Conservation (phyloP, 2,329 filamentous ascomycete species). For the Neofusicoccum parvum region DNA sequence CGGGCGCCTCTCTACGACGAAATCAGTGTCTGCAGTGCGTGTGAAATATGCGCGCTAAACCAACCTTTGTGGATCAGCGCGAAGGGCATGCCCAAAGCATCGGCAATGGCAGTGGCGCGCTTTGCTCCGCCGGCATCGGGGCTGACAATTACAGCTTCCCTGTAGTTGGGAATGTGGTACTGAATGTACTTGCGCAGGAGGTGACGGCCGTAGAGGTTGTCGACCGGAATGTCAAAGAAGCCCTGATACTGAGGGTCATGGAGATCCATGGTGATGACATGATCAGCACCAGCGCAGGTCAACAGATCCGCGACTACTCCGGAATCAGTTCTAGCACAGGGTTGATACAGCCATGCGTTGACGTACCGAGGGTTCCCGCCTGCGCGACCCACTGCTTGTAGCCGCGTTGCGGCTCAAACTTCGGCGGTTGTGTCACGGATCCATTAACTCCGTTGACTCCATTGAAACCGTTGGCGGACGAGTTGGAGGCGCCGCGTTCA, state of each 20-base stretch:
- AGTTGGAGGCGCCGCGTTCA: constrained; percentile 28
- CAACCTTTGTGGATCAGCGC: constrained; percentile 91
- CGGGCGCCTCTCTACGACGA: constrained; percentile 73
- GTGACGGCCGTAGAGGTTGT: constrained; percentile 89
- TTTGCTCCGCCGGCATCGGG: constrained; percentile 97
- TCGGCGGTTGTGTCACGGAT: constrained; percentile 45
- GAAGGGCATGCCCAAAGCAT: constrained; percentile 91
- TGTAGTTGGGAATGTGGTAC: constrained; percentile 80
- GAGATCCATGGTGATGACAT: constrained; percentile 96
- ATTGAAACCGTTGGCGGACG: constrained; percentile 59
- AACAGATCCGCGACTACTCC: constrained; percentile 77
- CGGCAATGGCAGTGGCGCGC: constrained; percentile 91
- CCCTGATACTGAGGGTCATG: constrained; percentile 97
- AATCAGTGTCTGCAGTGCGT: not conserved
- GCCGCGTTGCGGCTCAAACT: constrained; percentile 79
- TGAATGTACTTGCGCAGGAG: constrained; percentile 71
- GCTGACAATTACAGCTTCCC: constrained; percentile 87
- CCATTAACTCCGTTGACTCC: constrained; percentile 52
- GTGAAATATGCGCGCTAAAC: not conserved
- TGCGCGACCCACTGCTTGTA: constrained; percentile 99
- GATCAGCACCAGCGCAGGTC: constrained; percentile 93
- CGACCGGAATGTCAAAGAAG: constrained; percentile 97
- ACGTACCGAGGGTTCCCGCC: constrained; percentile 74
- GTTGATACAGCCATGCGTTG: not conserved
- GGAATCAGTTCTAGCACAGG: not conserved